phyloP scores from a whole-genome alignment of 805 yeast species.

The Metschnikowia baotianmanensis region DNA sequence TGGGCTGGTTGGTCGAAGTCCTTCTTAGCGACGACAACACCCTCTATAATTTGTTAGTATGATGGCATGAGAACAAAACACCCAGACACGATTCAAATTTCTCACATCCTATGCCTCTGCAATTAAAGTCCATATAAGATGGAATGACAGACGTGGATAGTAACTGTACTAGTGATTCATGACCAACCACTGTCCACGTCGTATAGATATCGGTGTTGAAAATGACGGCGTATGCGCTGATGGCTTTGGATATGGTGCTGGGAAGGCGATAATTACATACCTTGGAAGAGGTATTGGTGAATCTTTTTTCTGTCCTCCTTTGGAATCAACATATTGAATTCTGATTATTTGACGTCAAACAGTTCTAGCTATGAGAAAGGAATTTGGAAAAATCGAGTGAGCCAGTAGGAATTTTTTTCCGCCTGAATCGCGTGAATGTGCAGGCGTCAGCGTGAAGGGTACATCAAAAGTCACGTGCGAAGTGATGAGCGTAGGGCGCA shows the following conservation, averaged over 20 bases:
- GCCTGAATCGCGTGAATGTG: slow-evolving; percentile 15
- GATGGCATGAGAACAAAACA: no score
- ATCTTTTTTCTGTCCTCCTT: slow-evolving; percentile 99
- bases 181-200: no score
- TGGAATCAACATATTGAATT: slow-evolving; percentile 88
- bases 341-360: slow-evolving; percentile 18
- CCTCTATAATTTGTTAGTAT: slow-evolving; percentile 58
- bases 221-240: no score
- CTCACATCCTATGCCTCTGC: no score
- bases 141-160: no score
- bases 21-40: slow-evolving; percentile 99
- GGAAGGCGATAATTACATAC: slow-evolving; percentile 51
- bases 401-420: slow-evolving; percentile 19
- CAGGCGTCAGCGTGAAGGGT: slow-evolving; percentile 6
- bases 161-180: no score
- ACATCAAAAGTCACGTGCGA: slow-evolving; percentile 5
- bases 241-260: background rate
- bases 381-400: slow-evolving; percentile 13
- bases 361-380: slow-evolving; percentile 17
- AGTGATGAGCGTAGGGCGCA: slow-evolving; percentile 2
- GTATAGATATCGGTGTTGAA: no score
- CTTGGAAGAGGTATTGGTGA: slow-evolving; percentile 98
- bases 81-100: no score
- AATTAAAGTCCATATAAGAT: no score
- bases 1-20: slow-evolving; percentile 97